Evolutionary conservation across 495 filamentous ascomycete genomes (phyloP), one percentile per base, ranked within the genome.

Genomic region (Neurospora intermedia): DNA sequence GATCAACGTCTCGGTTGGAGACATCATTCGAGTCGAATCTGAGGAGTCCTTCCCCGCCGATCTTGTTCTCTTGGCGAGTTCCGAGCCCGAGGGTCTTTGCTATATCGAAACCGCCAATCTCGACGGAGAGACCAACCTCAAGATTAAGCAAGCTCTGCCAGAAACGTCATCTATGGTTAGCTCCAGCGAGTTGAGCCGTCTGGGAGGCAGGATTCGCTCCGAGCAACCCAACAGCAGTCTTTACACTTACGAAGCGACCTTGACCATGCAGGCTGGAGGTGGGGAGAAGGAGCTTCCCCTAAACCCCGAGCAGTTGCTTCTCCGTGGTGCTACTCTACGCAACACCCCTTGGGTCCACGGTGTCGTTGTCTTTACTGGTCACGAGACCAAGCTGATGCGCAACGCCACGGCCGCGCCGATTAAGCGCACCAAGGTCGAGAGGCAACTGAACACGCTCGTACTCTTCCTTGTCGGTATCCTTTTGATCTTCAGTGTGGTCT

Each of bases 71-170:
- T 84, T 98, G 74, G 94, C 96, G 16, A 96, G 93, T 71, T 98
- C 96, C 7, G 96, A 99, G 80, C 96, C 96, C 3, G 96, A 99
- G 82, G 96, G 96, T 74, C 81, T 99, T 72, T 99, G 96, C 81
- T 99, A 99, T 78, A 99, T 98, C 77, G 96, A 99, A 85, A 99
- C 96, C 0, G 96, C 96, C 41, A 99, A 99, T 79, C 83, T 99
- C 71, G 96, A 99, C 77, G 96, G 96, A 72, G 96, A 99, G 81
- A 99, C 96, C 23, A 99, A 99, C 78, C 84, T 99, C 72, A 99
- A 99, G 81, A 97, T 99, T 83, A 99, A 99, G 83, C 96, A 99
- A 84, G 94, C 91, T 40, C 92, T 98, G 70, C 96, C 96, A 3
- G 96, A 99, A 84, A 98, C 96, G 1, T 89, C 91, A 70, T 87